phyloP scores from a whole-genome alignment of 2,329 filamentous ascomycete species.

The Microcera coccophila region DNA sequence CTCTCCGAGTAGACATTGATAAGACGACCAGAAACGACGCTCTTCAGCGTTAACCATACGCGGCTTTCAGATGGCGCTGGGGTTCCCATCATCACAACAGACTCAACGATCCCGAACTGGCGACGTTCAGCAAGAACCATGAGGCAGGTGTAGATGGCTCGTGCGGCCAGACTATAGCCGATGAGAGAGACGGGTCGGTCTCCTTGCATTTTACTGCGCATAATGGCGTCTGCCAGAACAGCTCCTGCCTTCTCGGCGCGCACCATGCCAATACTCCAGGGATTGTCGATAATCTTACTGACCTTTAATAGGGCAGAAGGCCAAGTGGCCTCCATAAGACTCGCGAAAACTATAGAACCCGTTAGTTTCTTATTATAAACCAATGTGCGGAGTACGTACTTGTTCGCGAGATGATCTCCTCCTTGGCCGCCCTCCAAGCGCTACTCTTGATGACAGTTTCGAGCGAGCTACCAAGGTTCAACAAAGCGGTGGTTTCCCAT shows the following conservation, averaged over 20 bases:
- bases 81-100: constrained; percentile 77
- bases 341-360: constrained; percentile 44
- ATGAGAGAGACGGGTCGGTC: constrained; percentile 76
- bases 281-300: constrained; percentile 74
- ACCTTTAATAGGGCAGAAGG: constrained; percentile 62
- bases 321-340: constrained; percentile 58
- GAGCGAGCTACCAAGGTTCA: constrained; percentile 74
- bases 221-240: constrained; percentile 75
- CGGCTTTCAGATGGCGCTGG: constrained; percentile 68
- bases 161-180: constrained; percentile 77
- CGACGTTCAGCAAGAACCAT: constrained; percentile 73
- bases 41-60: constrained; percentile 74
- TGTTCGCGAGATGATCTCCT: constrained; percentile 44
- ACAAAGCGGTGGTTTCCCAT: constrained; percentile 76
- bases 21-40: constrained; percentile 76
- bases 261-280: constrained; percentile 72
- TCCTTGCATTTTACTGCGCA: constrained; percentile 72
- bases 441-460: constrained; percentile 72
- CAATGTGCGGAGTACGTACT: constrained; percentile 36
- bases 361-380: neutral
- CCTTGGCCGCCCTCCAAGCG: constrained; percentile 70
- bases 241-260: constrained; percentile 68
- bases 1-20: constrained; percentile 86
- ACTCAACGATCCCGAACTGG: constrained; percentile 83
- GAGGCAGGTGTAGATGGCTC: constrained; percentile 80